A percentile compares a stretch with the other conserved stretches of the same genome.
Evolutionary conservation across 2,329 filamentous ascomycete species (phyloP).

Genomic region (Fusarium sp.): DNA sequence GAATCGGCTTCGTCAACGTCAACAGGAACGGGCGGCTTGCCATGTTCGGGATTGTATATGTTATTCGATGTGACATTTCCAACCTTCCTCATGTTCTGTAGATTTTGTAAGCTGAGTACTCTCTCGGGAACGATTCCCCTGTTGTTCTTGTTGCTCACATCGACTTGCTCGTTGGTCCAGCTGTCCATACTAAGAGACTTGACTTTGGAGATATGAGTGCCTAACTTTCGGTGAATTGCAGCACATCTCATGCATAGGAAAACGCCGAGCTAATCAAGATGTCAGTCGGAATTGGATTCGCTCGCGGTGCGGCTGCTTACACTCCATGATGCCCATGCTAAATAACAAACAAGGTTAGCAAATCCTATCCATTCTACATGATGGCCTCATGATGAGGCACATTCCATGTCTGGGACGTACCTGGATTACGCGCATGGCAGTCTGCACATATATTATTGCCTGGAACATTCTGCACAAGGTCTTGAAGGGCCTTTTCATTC

Average conservation of each 20-base stretch:
- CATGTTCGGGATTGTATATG: constrained; percentile 86
- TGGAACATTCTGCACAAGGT: constrained; percentile 82
- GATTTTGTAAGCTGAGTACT: constrained; percentile 31
- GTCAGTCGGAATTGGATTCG: constrained; percentile 34
- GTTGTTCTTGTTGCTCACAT: constrained; percentile 68
- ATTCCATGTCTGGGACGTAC: constrained; percentile 61
- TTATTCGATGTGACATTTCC: constrained; percentile 90
- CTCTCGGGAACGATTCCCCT: background rate
- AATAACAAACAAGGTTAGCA: constrained; percentile 45
- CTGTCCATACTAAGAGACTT: constrained; percentile 99
- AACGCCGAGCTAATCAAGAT: constrained; percentile 76
- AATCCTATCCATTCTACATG: constrained; percentile 9
- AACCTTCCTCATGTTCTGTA: constrained; percentile 90
- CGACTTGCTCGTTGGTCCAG: constrained; percentile 95
- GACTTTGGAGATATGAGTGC: constrained; percentile 98
- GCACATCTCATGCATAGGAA: constrained; percentile 99
- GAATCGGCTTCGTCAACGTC: constrained; percentile 93
- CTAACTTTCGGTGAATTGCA: constrained; percentile 92
- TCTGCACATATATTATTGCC: constrained; percentile 96
- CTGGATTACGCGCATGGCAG: constrained; percentile 90
- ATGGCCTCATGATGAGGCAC: background rate
- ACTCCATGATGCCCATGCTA: constrained; percentile 97
- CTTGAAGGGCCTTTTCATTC: constrained; percentile 92
- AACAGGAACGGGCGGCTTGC: constrained; percentile 84
- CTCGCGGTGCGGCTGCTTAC: constrained; percentile 63